A percentile compares a stretch with the other conserved stretches of the same genome.
phyloP scores from a whole-genome alignment of 805 yeast genomes.

The Candida rishiriensis region DNA sequence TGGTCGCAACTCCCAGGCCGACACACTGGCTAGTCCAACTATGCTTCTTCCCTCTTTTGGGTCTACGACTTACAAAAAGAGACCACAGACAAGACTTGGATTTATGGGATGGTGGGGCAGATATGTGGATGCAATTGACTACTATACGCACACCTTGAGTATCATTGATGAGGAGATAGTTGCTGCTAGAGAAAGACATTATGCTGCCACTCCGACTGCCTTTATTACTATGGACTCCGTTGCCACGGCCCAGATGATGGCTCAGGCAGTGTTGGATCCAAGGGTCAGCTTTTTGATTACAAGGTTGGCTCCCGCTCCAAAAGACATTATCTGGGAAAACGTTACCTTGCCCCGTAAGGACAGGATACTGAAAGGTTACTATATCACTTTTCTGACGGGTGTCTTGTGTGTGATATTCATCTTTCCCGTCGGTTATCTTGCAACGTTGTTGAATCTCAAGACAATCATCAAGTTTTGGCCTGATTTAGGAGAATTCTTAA shows the following conservation, averaged over 20 bases:
- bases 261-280: constrained; percentile 92
- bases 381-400: constrained; percentile 64
- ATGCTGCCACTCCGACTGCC: constrained; percentile 84
- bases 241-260: constrained; percentile 94
- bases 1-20: background rate
- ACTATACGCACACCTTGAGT: constrained; percentile 63
- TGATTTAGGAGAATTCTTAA: constrained; percentile 61
- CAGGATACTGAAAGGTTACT: constrained; percentile 57
- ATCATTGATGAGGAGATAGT: constrained; percentile 66
- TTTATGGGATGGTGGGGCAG: constrained; percentile 61
- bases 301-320: constrained; percentile 90
- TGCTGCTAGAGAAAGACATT: constrained; percentile 61
- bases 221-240: constrained; percentile 93
- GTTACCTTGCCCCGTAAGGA: constrained; percentile 75
- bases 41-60: constrained; percentile 6
- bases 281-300: constrained; percentile 79
- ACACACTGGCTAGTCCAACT: background rate
- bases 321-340: constrained; percentile 90
- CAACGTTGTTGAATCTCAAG: constrained; percentile 74
- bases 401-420: constrained; percentile 67
- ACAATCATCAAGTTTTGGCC: constrained; percentile 84
- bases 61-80: constrained; percentile 23
- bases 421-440: constrained; percentile 79
- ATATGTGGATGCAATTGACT: constrained; percentile 75
- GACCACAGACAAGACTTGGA: constrained; percentile 66